A percentile compares a stretch with the other conserved stretches of the same genome.
phyloP scores from a whole-genome alignment of 1,284 basidiomycete genomes.

The Schizopora paradoxa region DNA sequence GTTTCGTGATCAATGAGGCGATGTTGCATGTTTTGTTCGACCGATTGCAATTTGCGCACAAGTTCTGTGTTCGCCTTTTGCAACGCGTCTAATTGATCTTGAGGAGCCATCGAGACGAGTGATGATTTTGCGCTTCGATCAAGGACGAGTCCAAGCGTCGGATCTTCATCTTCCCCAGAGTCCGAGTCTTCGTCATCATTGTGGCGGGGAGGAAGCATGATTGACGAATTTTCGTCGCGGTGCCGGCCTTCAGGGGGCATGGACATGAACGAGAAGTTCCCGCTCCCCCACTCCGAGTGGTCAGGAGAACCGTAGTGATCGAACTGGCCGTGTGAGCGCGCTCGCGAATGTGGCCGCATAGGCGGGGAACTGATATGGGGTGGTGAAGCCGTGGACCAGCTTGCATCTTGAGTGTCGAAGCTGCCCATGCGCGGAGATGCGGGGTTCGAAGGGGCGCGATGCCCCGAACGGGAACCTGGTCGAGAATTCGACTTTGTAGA shows the following conservation, averaged over 20 bases:
- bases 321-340: conserved; percentile 41
- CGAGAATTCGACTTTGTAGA: conserved; percentile 34
- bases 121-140: conserved; percentile 54
- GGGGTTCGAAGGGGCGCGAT: conserved; percentile 64
- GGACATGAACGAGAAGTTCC: conserved; percentile 17
- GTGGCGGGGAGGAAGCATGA: conserved; percentile 29
- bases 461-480: conserved; percentile 31
- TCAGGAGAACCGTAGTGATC: conserved; percentile 25
- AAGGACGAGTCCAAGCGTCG: conserved; percentile 50
- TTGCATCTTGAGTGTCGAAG: conserved; percentile 14
- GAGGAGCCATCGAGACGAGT: conserved; percentile 55
- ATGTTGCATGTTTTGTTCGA: conserved; percentile 60
- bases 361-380: conserved; percentile 37
- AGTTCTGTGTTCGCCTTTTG: conserved; percentile 72
- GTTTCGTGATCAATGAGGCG: conserved; percentile 69
- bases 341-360: conserved; percentile 55
- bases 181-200: conserved; percentile 41
- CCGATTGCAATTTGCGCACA: conserved; percentile 63
- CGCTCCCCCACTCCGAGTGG: conserved; percentile 6
- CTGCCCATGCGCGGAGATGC: conserved; percentile 41
- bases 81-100: conserved; percentile 64
- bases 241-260: conserved; percentile 21
- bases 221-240: conserved; percentile 16
- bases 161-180: conserved; percentile 37
- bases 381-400: conserved; percentile 28